These are phyloP conservation scores for Acacia melanoxylon DNA, from an alignment of 306 rosid species.

Conservation along the genomic window DNA sequence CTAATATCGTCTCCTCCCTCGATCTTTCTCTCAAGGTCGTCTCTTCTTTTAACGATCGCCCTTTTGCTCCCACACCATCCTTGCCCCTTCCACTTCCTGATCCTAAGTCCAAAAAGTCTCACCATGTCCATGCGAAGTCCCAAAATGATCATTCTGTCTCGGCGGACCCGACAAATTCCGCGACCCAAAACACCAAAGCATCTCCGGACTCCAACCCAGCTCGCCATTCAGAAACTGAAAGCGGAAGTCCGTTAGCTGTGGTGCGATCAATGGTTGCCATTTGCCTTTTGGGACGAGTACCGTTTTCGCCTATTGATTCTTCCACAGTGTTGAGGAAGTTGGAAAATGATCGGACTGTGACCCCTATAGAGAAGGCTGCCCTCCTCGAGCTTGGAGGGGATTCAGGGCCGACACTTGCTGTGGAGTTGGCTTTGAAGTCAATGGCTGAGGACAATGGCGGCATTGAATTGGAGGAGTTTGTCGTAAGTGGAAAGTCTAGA, in stretches of 20 bases:
- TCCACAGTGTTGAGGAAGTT: constrained; percentile 81
- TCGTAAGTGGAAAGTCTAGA: constrained; percentile 83
- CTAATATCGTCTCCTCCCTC: constrained; percentile 69
- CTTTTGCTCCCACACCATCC: constrained; percentile 75
- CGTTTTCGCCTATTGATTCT: constrained; percentile 84
- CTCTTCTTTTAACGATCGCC: constrained; percentile 74
- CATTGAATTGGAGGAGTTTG: constrained; percentile 88
- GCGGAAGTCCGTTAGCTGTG: constrained; percentile 58
- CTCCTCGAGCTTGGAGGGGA: constrained; percentile 84
- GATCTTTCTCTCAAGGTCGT: constrained; percentile 84
- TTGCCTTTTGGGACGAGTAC: constrained; percentile 72
- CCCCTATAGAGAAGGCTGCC: constrained; percentile 64
- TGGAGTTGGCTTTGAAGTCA: constrained; percentile 94
- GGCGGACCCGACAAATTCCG: constrained; percentile 33
- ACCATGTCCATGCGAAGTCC: constrained; percentile 29
- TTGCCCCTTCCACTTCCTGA: constrained; percentile 71
- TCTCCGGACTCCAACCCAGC: constrained; percentile 26
- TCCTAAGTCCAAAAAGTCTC: constrained; percentile 45
- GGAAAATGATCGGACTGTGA: constrained; percentile 68
- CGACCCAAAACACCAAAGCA: constrained; percentile 32
- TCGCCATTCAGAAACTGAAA: constrained; percentile 39
- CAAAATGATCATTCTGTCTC: constrained; percentile 28
- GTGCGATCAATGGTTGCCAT: constrained; percentile 89
- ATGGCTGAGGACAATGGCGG: constrained; percentile 82
- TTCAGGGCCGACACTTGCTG: constrained; percentile 75